Evolutionary conservation across 1,284 basidiomycete genomes (phyloP).

Genomic region (Moniliella sp.): DNA sequence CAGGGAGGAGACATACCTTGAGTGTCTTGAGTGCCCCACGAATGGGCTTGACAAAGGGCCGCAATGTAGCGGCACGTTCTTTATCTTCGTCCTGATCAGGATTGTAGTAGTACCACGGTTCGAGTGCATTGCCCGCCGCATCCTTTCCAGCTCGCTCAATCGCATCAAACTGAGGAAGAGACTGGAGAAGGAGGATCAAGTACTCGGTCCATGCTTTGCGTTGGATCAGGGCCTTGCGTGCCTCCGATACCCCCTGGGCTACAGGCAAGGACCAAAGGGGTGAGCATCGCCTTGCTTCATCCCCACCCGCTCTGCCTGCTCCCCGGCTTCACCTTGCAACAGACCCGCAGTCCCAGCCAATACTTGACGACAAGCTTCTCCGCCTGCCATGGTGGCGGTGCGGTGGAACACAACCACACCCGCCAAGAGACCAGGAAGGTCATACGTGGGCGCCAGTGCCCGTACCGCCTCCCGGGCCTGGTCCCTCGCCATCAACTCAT

Average conservation of each 20-base stretch:
- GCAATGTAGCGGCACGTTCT: conserved; percentile 24
- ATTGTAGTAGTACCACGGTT: conserved; percentile 32
- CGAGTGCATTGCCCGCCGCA: conserved; percentile 23
- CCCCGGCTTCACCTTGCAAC: conserved; percentile 9
- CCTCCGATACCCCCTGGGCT: not conserved
- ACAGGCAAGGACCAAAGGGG: not conserved
- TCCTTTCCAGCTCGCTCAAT: conserved; percentile 30
- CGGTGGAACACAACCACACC: conserved; percentile 30
- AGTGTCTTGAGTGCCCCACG: conserved; percentile 27
- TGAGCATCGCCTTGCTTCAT: not conserved
- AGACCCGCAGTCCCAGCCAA: conserved; percentile 20
- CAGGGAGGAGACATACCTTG: conserved; percentile 10
- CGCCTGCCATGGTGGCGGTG: conserved; percentile 28
- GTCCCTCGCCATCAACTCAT: too few species aligned
- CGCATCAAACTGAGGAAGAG: conserved; percentile 22
- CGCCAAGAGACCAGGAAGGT: conserved; percentile 26
- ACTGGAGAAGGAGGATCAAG: conserved; percentile 19
- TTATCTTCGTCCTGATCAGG: conserved; percentile 23
- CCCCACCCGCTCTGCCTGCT: not conserved
- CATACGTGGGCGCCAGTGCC: conserved; percentile 22
- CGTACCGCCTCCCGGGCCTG: conserved; percentile 11
- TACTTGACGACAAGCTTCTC: conserved; percentile 23
- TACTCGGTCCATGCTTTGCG: conserved; percentile 27
- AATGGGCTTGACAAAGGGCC: conserved; percentile 29
- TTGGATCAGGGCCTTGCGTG: not conserved